Evolutionary conservation across 31 red algal species (phyloP).

Genomic region (Asparagopsis taxiformis): DNA sequence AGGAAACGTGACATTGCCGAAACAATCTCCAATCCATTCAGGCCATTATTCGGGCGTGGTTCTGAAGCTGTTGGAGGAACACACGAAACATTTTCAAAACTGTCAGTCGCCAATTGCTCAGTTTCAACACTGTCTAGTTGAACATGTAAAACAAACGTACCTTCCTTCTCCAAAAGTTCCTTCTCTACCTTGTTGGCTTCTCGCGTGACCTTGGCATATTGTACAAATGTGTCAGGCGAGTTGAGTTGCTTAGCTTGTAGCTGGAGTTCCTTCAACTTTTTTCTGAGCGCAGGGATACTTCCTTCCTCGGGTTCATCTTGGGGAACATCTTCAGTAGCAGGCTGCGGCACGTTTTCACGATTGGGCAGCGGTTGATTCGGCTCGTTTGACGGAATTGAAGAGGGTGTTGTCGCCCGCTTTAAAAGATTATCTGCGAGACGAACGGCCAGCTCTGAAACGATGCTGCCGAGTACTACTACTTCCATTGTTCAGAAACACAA

Average conservation of each 20-base stretch:
- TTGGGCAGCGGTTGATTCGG: not conserved
- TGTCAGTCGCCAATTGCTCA: too few relatives aligned
- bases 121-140: too few relatives aligned
- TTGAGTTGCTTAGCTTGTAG: conserved; percentile 27
- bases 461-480: not conserved
- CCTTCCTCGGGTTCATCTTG: conserved; percentile 17
- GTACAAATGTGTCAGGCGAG: conserved; percentile 48
- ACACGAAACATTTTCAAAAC: too few relatives aligned
- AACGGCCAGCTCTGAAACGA: not conserved
- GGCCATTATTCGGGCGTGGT: not conserved
- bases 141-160: conserved; percentile 15
- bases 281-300: conserved; percentile 22
- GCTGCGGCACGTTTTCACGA: not conserved
- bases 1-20: not conserved
- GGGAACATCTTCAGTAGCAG: not conserved
- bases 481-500: too few relatives aligned
- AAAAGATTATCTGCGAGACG: not conserved
- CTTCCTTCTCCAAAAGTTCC: conserved; percentile 45
- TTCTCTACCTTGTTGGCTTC: conserved; percentile 64
- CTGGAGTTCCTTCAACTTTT: conserved; percentile 23
- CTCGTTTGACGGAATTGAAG: not conserved
- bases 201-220: conserved; percentile 52
- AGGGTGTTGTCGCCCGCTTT: not conserved
- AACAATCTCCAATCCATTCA: not conserved
- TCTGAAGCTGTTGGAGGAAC: not conserved